Evolutionary conservation across 192 early-diverging fungal genomes (phyloP).

Genomic region (Entomortierella chlamydospora): DNA sequence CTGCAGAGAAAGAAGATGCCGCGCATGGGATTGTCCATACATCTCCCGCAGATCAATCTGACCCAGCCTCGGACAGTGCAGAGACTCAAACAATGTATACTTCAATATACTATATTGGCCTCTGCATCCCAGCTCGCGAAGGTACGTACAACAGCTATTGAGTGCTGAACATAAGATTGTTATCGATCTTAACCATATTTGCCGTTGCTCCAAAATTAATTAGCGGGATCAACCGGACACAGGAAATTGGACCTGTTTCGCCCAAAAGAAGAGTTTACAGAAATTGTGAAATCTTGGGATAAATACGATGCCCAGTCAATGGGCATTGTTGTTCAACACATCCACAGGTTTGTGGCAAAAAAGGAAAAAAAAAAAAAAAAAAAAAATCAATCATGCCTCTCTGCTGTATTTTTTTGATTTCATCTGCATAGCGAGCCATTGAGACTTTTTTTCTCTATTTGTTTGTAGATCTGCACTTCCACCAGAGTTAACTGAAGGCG

Average conservation of each 20-base stretch:
- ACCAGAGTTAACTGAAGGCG: conserved; percentile 54
- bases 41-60: conserved; percentile 48
- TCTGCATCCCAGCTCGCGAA: conserved; percentile 72
- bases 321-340: conserved; percentile 72
- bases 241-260: conserved; percentile 81
- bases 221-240: conserved; percentile 60
- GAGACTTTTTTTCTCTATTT: neutral
- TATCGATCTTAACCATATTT: neutral
- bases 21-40: conserved; percentile 71
- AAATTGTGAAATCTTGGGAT: conserved; percentile 85
- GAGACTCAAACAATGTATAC: conserved; percentile 68
- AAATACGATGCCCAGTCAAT: conserved; percentile 75
- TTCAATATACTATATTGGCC: conserved; percentile 91
- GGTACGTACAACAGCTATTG: conserved; percentile 21
- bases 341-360: conserved; percentile 59
- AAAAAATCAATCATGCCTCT: no score
- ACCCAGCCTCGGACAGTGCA: conserved; percentile 4
- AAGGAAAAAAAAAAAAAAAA: neutral
- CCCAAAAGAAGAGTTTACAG: conserved; percentile 87
- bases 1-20: conserved; percentile 74
- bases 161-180: neutral
- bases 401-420: no score
- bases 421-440: neutral
- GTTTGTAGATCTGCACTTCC: conserved; percentile 49
- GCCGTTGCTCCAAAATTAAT: neutral